Evolutionary conservation across 805 yeast species (phyloP), one percentile per base, ranked within the genome.

Genomic region (Starmerella gropengiesseri): DNA sequence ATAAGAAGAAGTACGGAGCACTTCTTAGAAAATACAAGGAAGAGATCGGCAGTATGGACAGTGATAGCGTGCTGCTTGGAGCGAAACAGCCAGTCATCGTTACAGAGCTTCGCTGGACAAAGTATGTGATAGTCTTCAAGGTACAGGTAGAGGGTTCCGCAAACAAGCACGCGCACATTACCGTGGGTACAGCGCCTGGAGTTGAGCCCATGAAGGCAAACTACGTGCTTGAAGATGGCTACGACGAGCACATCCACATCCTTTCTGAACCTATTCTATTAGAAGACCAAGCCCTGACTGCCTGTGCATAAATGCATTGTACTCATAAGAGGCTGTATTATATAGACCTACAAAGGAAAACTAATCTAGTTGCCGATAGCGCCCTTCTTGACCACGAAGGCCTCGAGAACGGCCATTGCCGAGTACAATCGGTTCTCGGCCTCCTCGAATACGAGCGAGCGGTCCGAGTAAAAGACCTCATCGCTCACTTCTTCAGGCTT

Each of bases 391-490:
- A 81, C 70, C 6, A 91, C 94, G 60, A 89, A 85, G 0, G 81
- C 86, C 54, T 91, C 96, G 33, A 91, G 68, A 1, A 78, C 94
- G 11, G 97, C 87, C 67, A 91, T 82, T 22, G 97, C 97, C 36
- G 98, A 94, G 59, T 91, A 91, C 19, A 91, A 65, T 62, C 98
- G 74, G 66, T 91, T 91, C 66, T 91, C 98, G 36, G 95, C 98
- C 67, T 91, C 96, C 54, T 77, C 80, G 63, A 91, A 91, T 3
- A 91, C 98, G 44, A 91, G 65, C 2, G 95, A 84, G 53, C 75
- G 72, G 26, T 77, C 76, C 41, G 86, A 68, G 65, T 89, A 89
- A 60, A 91, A 91, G 2, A 91, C 91, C 34, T 81, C 94, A 61
- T 91, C 98, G 29, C 77, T 73, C 28, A 91, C 98, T 64, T 91